Conservation (phyloP, 129 eudicot genomes). For the Flaveria brownii region DNA sequence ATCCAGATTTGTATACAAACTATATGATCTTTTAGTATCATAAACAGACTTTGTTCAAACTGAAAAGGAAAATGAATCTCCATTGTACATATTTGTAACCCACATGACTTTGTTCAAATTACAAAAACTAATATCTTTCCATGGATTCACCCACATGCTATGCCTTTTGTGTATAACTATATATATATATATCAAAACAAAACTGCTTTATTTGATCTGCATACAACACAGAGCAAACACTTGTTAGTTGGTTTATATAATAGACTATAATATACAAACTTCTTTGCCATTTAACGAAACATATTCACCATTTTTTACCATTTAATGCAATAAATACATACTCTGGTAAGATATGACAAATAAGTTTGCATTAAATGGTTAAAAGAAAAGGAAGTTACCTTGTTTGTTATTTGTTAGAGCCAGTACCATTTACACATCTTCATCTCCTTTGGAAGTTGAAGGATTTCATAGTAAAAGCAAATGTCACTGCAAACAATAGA, state of each 20-base stretch:
- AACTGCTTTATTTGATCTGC: conserved; percentile 32
- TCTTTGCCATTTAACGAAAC: neutral
- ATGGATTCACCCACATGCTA: neutral
- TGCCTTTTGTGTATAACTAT: neutral
- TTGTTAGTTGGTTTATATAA: neutral
- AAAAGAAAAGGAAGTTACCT: neutral
- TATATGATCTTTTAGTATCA: neutral
- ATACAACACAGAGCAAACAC: conserved; percentile 18
- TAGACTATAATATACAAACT: neutral
- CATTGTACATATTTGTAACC: conserved; percentile 3
- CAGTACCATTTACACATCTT: conserved; percentile 26
- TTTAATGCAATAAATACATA: neutral
- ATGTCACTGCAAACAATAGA: conserved; percentile 58
- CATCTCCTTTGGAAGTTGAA: conserved; percentile 85
- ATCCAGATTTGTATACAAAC: neutral
- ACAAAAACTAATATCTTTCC: neutral
- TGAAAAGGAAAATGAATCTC: neutral
- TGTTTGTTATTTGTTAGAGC: neutral
- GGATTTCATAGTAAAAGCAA: conserved; percentile 70
- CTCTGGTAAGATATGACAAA: neutral
- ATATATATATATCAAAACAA: conserved; percentile 12
- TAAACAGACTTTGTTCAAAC: neutral
- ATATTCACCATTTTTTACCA: neutral
- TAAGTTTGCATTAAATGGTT: neutral
- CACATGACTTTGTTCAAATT: neutral